A percentile compares a stretch with the other conserved stretches of the same genome.
Conservation (phyloP, 1,139 yeast genomes). For the Sugiyamaella sp. region DNA sequence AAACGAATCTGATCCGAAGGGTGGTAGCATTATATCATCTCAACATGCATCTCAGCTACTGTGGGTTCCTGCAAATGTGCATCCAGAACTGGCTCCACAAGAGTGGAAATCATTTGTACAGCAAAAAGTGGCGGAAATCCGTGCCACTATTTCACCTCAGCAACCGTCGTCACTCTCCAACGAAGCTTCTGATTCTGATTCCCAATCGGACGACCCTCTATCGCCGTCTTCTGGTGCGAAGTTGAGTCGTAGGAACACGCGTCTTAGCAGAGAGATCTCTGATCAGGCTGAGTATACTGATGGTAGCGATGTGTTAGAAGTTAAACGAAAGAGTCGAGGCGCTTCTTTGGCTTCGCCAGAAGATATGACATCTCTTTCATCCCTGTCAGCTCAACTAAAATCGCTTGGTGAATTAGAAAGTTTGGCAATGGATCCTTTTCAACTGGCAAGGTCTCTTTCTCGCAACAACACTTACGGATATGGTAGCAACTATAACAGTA, state of each 20-base stretch:
- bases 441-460: constrained; percentile 38
- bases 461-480: constrained; percentile 15
- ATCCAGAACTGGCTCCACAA: constrained; percentile 92
- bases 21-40: constrained; percentile 28
- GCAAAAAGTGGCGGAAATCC: constrained; percentile 73
- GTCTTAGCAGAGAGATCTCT: constrained; percentile 44
- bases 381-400: constrained; percentile 37
- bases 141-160: constrained; percentile 42
- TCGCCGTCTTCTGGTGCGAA: constrained; percentile 17
- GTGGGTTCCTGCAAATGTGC: constrained; percentile 96
- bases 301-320: constrained; percentile 45
- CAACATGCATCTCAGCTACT: constrained; percentile 45
- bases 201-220: constrained; percentile 7
- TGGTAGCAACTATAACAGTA: constrained; percentile 8
- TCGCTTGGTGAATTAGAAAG: constrained; percentile 41
- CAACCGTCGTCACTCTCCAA: constrained; percentile 24
- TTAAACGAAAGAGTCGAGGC: constrained; percentile 28
- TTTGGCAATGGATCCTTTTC: constrained; percentile 41
- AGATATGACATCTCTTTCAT: constrained; percentile 36
- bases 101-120: constrained; percentile 83
- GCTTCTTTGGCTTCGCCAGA: constrained; percentile 22
- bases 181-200: constrained; percentile 13
- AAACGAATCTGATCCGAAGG: constrained; percentile 1
- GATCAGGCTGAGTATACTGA: constrained; percentile 44
- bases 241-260: constrained; percentile 40